Percentiles rank a stretch among this genome's conserved stretches.
Evolutionary conservation across 2,329 filamentous ascomycete species (phyloP).

Genomic region (Diaporthe velutina): DNA sequence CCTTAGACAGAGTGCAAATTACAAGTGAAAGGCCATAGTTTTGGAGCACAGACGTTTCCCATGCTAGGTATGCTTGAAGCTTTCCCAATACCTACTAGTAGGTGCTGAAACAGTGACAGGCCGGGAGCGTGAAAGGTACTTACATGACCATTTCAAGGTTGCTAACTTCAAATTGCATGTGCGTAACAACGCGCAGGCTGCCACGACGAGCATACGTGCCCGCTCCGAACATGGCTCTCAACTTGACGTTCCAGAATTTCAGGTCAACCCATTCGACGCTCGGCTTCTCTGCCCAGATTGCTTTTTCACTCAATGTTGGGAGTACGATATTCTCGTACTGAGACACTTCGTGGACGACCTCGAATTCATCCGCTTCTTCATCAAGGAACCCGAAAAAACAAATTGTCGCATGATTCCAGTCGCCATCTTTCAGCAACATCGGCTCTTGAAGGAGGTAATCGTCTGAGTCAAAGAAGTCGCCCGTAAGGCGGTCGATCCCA

Average conservation of each 20-base stretch:
- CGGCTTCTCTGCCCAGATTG: constrained; percentile 29
- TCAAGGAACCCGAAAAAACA: background rate
- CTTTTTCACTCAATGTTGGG: background rate
- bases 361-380: background rate
- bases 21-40: background rate
- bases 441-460: background rate
- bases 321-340: background rate
- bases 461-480: background rate
- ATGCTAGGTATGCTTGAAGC: background rate
- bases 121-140: background rate
- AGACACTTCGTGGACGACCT: background rate
- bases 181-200: constrained; percentile 10
- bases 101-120: background rate
- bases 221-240: background rate
- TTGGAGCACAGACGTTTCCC: background rate
- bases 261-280: constrained; percentile 16
- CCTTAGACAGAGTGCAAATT: no score
- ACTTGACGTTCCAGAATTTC: no score
- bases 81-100: no score
- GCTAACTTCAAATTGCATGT: background rate
- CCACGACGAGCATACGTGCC: background rate
- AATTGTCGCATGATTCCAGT: constrained; percentile 33
- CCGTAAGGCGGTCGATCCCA: no score
- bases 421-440: background rate
- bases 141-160: constrained; percentile 19